phyloP scores from a whole-genome alignment of 2,329 filamentous ascomycete genomes.

The Ophiostoma tasmaniense region DNA sequence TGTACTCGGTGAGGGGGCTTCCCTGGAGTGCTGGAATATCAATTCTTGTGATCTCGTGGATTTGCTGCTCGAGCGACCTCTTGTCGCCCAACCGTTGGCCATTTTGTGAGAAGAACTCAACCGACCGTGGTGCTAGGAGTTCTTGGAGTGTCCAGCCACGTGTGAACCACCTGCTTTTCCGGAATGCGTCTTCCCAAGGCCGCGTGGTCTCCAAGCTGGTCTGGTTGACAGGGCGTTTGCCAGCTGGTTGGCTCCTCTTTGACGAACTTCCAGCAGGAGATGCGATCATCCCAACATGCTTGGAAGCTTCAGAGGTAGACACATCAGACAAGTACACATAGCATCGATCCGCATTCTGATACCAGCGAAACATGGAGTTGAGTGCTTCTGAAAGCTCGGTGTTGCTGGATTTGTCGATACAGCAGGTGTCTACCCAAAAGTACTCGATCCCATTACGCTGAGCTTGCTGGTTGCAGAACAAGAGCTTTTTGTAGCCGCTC shows the following conservation, averaged over 20 bases:
- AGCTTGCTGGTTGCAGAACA: not conserved
- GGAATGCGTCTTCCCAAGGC: not conserved
- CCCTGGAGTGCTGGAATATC: not conserved
- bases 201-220: not conserved
- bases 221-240: not conserved
- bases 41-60: not conserved
- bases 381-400: not conserved
- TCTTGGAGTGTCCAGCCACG: not conserved
- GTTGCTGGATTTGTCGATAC: not conserved
- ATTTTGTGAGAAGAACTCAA: not conserved
- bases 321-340: not conserved
- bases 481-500: not conserved
- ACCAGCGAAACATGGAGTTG: not conserved
- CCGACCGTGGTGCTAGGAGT: not conserved
- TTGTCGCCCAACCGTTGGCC: not conserved
- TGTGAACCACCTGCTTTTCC: not conserved
- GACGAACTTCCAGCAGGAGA: too few relatives aligned
- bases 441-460: not conserved
- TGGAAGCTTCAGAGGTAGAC: not conserved
- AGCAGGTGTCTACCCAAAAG: not conserved
- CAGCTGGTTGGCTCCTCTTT: not conserved
- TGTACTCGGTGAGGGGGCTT: not conserved
- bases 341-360: not conserved
- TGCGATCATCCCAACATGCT: not conserved
- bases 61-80: not conserved